Evolutionary conservation across 176 grass and related monocot genomes (phyloP), one percentile per base, ranked within the genome.

Genomic region (Rhynchospora pubera): DNA sequence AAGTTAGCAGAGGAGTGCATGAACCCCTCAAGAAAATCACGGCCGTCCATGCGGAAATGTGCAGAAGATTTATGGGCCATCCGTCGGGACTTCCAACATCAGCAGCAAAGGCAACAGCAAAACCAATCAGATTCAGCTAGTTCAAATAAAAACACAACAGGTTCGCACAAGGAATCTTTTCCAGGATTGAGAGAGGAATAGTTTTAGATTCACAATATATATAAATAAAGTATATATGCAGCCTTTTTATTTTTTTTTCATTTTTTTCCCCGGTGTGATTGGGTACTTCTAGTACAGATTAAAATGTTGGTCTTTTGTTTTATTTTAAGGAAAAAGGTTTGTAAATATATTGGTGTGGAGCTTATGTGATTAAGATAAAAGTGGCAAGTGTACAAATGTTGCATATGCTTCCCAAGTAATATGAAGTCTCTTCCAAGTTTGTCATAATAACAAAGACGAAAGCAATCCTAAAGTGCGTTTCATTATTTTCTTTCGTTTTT

Each of bases 31-130:
- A 93, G 92, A 44, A 84, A 76, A 73, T 85, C 84, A 83, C 90
- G 92, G 62, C 92, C 95, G 45, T 53, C 82, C 10, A 98, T 90
- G 92, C 90, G 73, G 75, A 87, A 87, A 53, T 90, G 89, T 80
- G 90, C 95, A 52, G 85, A 98, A 79, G 82, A 91, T 73, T 89
- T 94, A 42, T 98, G 96, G 96, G 79, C 67, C 22, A 88, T 98
- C 87, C 87, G 96, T 63, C 92, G 85, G 78, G 90, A 94, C 67
- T 80, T 92, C 79, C 92, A 90, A 72, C 84, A 83, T 3, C 86
- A 87, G 50, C 84, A 88, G 78, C 93, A 87, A 63, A 15, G 61
- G 32, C 78, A 79, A 34, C 24, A 50, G 7, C 60, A 82, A 65
- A 65, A 22, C 21, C 65, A 82, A 16, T 7, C 16, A 62, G 79